phyloP scores from a whole-genome alignment of 805 yeast species.

The Pichia nakasei region DNA sequence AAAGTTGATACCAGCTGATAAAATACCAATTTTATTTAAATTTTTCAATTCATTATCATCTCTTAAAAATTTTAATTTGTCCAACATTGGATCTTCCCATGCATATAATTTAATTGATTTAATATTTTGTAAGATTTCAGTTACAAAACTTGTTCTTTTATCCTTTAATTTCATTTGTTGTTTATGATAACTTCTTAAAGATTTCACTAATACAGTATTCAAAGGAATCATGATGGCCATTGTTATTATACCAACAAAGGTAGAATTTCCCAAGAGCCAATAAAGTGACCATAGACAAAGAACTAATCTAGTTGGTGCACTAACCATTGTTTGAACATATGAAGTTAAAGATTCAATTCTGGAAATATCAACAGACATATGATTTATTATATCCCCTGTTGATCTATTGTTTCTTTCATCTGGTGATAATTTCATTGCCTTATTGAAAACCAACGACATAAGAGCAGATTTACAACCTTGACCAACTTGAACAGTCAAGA shows the following conservation, averaged over 20 bases:
- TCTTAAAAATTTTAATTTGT: slow-evolving; percentile 42
- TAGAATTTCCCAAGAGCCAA: slow-evolving; percentile 47
- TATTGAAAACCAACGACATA: slow-evolving; percentile 59
- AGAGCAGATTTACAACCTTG: slow-evolving; percentile 58
- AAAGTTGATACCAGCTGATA: slow-evolving; percentile 39
- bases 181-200: slow-evolving; percentile 37
- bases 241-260: slow-evolving; percentile 46
- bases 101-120: slow-evolving; percentile 61
- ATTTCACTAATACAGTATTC: slow-evolving; percentile 39
- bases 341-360: slow-evolving; percentile 53
- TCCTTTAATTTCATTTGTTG: slow-evolving; percentile 58
- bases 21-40: slow-evolving; percentile 38
- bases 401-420: slow-evolving; percentile 51
- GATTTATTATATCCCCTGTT: slow-evolving; percentile 74
- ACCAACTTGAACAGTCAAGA: slow-evolving; percentile 50
- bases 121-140: slow-evolving; percentile 50
- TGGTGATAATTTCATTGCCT: slow-evolving; percentile 59
- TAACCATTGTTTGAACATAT: slow-evolving; percentile 43
- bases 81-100: slow-evolving; percentile 60
- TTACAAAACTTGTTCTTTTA: slow-evolving; percentile 46
- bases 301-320: slow-evolving; percentile 50
- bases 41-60: slow-evolving; percentile 49
- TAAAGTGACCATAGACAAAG: slow-evolving; percentile 47
- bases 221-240: slow-evolving; percentile 51
- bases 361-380: slow-evolving; percentile 68